Percentiles rank a stretch among this genome's conserved stretches.
These are phyloP conservation scores for Dalbergia cultrata DNA, from an alignment of 306 rosid species.

Conservation along the genomic window DNA sequence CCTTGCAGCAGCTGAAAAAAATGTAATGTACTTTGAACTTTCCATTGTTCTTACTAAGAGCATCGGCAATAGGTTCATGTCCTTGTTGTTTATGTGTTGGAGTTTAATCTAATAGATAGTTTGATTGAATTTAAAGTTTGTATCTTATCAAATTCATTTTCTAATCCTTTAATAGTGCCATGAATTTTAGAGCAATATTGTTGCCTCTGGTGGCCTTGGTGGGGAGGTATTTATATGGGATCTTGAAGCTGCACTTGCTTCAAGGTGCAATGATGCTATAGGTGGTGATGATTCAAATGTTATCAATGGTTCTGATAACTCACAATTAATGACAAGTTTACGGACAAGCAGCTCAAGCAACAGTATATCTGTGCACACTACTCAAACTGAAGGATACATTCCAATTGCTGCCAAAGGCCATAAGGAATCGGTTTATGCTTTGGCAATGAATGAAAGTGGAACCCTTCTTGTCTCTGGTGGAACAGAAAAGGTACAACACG, in stretches of 20 bases:
- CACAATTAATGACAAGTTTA: conserved; percentile 73
- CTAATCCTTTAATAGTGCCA: conserved; percentile 90
- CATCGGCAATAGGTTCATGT: conserved; percentile 39
- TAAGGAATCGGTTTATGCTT: conserved; percentile 98
- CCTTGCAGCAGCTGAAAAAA: conserved; percentile 88
- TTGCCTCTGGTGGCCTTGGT: conserved; percentile 99
- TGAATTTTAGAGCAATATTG: conserved; percentile 99
- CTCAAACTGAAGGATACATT: conserved; percentile 85
- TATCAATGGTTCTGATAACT: conserved; percentile 76
- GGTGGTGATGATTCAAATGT: conserved; percentile 83
- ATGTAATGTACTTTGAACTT: conserved; percentile 81
- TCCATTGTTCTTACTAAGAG: conserved; percentile 29
- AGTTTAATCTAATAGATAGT: conserved; percentile 42
- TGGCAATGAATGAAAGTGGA: conserved; percentile 93
- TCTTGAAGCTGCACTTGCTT: conserved; percentile 84
- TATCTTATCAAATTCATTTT: conserved; percentile 61
- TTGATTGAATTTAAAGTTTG: conserved; percentile 45
- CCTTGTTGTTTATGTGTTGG: conserved; percentile 27
- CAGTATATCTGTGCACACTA: conserved; percentile 67
- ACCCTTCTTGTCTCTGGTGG: conserved; percentile 97
- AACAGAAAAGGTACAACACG: conserved; percentile 87
- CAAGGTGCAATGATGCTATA: conserved; percentile 75
- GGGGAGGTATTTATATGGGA: conserved; percentile 99
- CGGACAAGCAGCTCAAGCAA: conserved; percentile 88
- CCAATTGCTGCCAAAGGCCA: conserved; percentile 97